These are phyloP conservation scores for Clarireedia homoeocarpa DNA, from an alignment of 2,329 filamentous ascomycete species.

Conservation along the genomic window DNA sequence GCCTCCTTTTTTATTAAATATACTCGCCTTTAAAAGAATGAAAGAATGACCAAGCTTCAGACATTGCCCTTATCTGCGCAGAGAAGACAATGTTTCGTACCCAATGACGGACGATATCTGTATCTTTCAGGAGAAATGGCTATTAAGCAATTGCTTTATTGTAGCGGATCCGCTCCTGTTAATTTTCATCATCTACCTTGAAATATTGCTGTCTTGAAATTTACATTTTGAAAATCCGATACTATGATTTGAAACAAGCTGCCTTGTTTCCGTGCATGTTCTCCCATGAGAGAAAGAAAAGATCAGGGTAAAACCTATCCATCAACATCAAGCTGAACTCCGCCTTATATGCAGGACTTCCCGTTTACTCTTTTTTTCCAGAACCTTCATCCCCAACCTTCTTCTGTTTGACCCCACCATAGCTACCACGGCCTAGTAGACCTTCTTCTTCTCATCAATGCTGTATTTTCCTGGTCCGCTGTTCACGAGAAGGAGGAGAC, in stretches of 20 bases:
- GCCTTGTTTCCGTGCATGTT: not conserved
- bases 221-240: slow-evolving; percentile 12
- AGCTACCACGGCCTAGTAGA: slow-evolving; percentile 56
- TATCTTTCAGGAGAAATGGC: too few relatives aligned
- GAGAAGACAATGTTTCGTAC: not conserved
- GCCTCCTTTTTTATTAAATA: too few relatives aligned
- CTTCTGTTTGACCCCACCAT: slow-evolving; percentile 8
- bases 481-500: slow-evolving; percentile 93
- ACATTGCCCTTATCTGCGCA: too few relatives aligned
- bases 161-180: not conserved
- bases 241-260: slow-evolving; percentile 7
- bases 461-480: slow-evolving; percentile 96
- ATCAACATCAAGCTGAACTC: slow-evolving; percentile 7
- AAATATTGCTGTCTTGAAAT: slow-evolving; percentile 2
- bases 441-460: slow-evolving; percentile 99
- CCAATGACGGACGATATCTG: not conserved
- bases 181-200: not conserved
- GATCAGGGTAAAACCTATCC: slow-evolving; percentile 1
- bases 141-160: too few relatives aligned
- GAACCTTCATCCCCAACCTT: slow-evolving; percentile 14
- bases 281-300: not conserved
- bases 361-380: slow-evolving; percentile 15
- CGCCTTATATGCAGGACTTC: slow-evolving; percentile 8
- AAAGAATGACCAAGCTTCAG: too few relatives aligned
- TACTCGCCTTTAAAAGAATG: too few relatives aligned